phyloP scores from a whole-genome alignment of 192 early-diverging fungal species.

The Radiomyces spectabilis region DNA sequence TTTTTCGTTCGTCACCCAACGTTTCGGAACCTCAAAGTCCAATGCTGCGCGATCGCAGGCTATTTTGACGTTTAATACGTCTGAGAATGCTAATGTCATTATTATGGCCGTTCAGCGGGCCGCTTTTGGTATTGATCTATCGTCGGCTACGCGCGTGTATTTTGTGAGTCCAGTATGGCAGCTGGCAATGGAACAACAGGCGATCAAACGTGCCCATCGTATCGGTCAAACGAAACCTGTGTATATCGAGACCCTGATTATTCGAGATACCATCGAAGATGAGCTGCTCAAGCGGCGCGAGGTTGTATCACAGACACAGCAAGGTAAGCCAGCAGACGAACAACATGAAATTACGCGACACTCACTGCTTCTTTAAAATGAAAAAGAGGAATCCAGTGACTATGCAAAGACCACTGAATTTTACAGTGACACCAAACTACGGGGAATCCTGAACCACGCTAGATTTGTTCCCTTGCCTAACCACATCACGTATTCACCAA shows the following conservation, averaged over 20 bases:
- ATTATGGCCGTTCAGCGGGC: conserved; percentile 28
- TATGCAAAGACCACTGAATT: not conserved
- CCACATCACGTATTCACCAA: not conserved
- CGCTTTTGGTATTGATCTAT: conserved; percentile 75
- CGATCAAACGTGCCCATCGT: conserved; percentile 80
- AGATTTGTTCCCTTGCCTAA: not conserved
- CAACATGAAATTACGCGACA: not conserved
- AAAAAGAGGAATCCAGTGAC: not conserved
- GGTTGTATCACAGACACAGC: not conserved
- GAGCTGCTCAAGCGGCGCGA: conserved; percentile 30
- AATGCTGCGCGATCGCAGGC: conserved; percentile 3
- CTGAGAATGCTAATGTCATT: conserved; percentile 14
- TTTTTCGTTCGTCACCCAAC: no score
- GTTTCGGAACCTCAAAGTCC: no score
- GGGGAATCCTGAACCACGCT: not conserved
- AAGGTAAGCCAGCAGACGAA: not conserved
- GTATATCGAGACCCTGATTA: conserved; percentile 51
- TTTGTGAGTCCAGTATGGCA: conserved; percentile 72
- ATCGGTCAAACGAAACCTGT: conserved; percentile 62
- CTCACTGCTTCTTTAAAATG: not conserved
- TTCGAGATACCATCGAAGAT: conserved; percentile 49
- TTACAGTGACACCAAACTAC: not conserved
- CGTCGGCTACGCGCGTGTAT: conserved; percentile 62
- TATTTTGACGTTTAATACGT: conserved; percentile 15
- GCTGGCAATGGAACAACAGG: conserved; percentile 66